phyloP scores from a whole-genome alignment of 495 filamentous ascomycete genomes.

The Penicillium cataractarum region DNA sequence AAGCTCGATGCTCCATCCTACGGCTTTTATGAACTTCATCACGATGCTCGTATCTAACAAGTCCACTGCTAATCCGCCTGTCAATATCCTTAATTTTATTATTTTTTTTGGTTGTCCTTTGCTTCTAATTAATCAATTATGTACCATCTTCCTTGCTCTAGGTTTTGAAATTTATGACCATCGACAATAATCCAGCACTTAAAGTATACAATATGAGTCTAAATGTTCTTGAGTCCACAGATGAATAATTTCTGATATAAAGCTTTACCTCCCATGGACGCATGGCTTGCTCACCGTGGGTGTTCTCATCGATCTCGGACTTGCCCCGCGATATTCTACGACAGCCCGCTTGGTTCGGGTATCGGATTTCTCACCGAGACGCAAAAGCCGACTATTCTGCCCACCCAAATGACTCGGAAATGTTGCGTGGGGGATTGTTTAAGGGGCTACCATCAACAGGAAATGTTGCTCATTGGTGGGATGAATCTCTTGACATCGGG shows the following conservation, averaged over 20 bases:
- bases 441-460: background rate
- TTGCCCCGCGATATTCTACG: constrained; percentile 32
- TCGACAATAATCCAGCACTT: no score
- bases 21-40: no score
- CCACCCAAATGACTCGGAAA: constrained; percentile 32
- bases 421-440: constrained; percentile 28
- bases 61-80: no score
- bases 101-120: no score
- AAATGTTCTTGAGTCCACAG: background rate
- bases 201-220: background rate
- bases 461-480: constrained; percentile 16
- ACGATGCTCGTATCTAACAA: no score
- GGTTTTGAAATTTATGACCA: no score
- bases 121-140: no score
- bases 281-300: constrained; percentile 3
- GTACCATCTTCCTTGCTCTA: no score
- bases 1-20: no score
- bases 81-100: no score
- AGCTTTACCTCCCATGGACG: background rate
- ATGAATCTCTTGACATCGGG: background rate
- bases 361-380: constrained; percentile 41
- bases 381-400: constrained; percentile 1
- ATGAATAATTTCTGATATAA: background rate
- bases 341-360: constrained; percentile 19
- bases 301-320: constrained; percentile 32